A percentile compares a stretch with the other conserved stretches of the same genome.
Evolutionary conservation across 176 grass and related monocot species (phyloP).

Genomic region (Melocanna baccifera): DNA sequence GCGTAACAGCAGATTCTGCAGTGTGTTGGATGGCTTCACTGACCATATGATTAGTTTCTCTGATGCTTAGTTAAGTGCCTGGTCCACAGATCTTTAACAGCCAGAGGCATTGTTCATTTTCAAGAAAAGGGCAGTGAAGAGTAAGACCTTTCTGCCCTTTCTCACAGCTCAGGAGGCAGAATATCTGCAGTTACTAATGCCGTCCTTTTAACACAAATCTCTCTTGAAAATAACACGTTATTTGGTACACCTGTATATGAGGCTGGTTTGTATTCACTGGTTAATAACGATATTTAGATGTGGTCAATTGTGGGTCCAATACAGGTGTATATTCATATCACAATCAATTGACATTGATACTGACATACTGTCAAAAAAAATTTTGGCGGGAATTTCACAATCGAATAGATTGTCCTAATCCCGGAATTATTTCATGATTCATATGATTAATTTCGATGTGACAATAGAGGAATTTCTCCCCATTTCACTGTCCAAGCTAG

Average conservation of each 20-base stretch:
- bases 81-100: slow-evolving; percentile 7
- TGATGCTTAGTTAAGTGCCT: background rate
- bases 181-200: background rate
- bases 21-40: background rate
- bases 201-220: background rate
- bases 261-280: background rate
- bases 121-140: background rate
- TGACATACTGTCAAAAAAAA: background rate
- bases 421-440: background rate
- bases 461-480: background rate
- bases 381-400: background rate
- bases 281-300: background rate
- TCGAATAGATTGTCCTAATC: background rate
- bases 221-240: background rate
- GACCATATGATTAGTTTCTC: background rate
- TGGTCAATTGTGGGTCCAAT: background rate
- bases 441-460: background rate
- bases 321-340: background rate
- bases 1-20: background rate
- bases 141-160: background rate
- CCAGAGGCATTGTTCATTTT: background rate
- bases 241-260: background rate
- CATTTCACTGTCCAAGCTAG: background rate
- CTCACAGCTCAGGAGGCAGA: background rate
- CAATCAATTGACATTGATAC: background rate